phyloP scores from a whole-genome alignment of 441 rosid species.

The Gossypium armourianum region DNA sequence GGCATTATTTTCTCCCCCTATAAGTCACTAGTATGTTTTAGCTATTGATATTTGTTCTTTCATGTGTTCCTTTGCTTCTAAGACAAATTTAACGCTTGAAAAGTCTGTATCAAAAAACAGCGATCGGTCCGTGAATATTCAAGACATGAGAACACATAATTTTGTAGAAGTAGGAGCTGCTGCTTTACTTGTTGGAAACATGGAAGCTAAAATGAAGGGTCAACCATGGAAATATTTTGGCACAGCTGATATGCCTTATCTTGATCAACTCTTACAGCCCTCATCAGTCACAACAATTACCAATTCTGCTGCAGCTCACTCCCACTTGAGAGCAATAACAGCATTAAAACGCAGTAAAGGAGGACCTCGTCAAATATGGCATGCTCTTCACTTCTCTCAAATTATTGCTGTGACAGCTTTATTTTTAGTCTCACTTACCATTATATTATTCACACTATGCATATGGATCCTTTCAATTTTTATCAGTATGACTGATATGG shows the following conservation, averaged over 20 bases:
- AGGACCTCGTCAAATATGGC: constrained; percentile 76
- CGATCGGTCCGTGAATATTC: constrained; percentile 48
- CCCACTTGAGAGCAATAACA: constrained; percentile 80
- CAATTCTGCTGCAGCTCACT: constrained; percentile 59
- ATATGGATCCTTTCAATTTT: not conserved
- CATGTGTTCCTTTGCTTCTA: not conserved
- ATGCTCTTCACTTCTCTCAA: constrained; percentile 23
- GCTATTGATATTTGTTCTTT: not conserved
- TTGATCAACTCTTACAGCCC: constrained; percentile 87
- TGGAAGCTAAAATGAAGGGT: constrained; percentile 88
- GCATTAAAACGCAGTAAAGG: constrained; percentile 74
- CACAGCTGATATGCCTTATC: constrained; percentile 81
- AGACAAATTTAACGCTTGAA: constrained; percentile 15
- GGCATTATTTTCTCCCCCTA: not conserved
- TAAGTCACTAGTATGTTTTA: not conserved
- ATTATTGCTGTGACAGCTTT: constrained; percentile 18
- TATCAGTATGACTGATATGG: not conserved
- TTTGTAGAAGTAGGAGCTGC: constrained; percentile 93
- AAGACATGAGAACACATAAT: constrained; percentile 58
- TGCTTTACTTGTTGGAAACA: constrained; percentile 84
- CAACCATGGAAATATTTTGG: constrained; percentile 88
- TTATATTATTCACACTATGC: not conserved
- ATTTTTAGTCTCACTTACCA: constrained; percentile 8
- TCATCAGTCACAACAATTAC: constrained; percentile 62
- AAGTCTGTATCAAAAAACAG: constrained; percentile 33